Evolutionary conservation across 768 basidiomycete species (phyloP).

Genomic region (Tremella yokohamensis): DNA sequence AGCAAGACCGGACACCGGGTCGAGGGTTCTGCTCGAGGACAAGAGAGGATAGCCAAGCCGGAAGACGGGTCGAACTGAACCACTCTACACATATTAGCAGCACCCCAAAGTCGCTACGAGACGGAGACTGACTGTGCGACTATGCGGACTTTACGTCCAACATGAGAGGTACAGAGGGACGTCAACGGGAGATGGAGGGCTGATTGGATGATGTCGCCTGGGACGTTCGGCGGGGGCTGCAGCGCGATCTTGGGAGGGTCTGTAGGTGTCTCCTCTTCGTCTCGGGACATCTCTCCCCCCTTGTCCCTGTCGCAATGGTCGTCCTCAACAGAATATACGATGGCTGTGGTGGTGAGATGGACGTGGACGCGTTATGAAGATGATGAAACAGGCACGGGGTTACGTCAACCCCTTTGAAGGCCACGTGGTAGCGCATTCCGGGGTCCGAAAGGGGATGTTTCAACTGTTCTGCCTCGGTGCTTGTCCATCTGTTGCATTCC

Average conservation of each 20-base stretch:
- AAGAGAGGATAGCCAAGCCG: constrained; percentile 21
- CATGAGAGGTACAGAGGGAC: constrained; percentile 6
- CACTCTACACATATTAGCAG: neutral
- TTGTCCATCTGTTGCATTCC: too few species aligned
- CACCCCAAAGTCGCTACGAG: constrained; percentile 6
- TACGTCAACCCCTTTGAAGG: too few species aligned
- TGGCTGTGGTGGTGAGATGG: too few species aligned
- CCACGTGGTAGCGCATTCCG: too few species aligned
- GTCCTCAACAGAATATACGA: too few species aligned
- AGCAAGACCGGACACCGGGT: constrained; percentile 17
- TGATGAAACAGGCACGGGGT: neutral
- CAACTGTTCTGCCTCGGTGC: too few species aligned
- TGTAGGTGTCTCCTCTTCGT: neutral
- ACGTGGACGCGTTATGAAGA: too few species aligned
- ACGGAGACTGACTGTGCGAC: constrained; percentile 28
- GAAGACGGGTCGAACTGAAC: constrained; percentile 22
- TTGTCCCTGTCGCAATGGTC: too few species aligned
- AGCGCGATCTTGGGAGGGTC: constrained; percentile 1
- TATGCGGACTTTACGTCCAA: constrained; percentile 30
- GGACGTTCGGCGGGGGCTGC: constrained; percentile 21
- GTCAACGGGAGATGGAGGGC: constrained; percentile 28
- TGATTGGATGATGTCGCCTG: constrained; percentile 25
- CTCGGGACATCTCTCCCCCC: neutral
- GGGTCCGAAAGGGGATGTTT: too few species aligned
- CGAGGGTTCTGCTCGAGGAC: constrained; percentile 1